Base-by-base conservation (phyloP, 2,329 filamentous ascomycete genomes). In the Aspergillus terreus region DNA sequence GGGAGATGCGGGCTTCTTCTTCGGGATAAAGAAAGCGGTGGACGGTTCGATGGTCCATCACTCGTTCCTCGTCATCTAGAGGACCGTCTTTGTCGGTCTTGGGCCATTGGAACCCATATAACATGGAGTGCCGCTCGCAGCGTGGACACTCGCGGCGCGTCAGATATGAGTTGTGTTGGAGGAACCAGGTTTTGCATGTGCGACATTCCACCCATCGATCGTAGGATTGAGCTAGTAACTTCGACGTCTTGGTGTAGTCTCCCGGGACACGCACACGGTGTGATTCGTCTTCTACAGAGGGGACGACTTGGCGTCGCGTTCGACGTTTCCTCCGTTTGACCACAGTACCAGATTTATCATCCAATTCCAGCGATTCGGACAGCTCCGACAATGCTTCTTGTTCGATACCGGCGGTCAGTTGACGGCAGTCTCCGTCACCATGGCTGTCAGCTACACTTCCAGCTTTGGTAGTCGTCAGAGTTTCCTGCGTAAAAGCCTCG, bases 101-200 rank as follows among this genome's bases (percentile, higher is more conserved):
- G 5, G 94, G 94, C 94, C 94, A 99, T 51, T 87, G 79, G 65
- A 88, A 96, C 0, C 95, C 95, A 67, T 97, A 99, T 0, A 99
- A 76, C 74, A 95, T 97, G 14, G 89, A 95, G 66, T 99, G 94
- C 0, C 94, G 83, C 73, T 99, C 94, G 70, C 94, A 99, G 6
- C 94, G 84, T 4, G 90, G 92, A 68, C 94, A 99, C 14, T 90
- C 87, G 45, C 87, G 85, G 47, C 87, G 84, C 1, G 92, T 96
- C 58, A 86, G 86, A 68, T 95, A 96, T 0, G 90, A 90, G 57
- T 97, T 88, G 38, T 84, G 80, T 69, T 97, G 92, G 5, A 97
- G 87, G 66, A 97, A 99, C 53, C 86, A 83, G 1, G 81, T 80
- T 46, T 83, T 82, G 73, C 94, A 99, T 23, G 88, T 90, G 47